Evolutionary conservation across 192 early-diverging fungal species (phyloP).

Genomic region (Coemansia aciculifera): DNA sequence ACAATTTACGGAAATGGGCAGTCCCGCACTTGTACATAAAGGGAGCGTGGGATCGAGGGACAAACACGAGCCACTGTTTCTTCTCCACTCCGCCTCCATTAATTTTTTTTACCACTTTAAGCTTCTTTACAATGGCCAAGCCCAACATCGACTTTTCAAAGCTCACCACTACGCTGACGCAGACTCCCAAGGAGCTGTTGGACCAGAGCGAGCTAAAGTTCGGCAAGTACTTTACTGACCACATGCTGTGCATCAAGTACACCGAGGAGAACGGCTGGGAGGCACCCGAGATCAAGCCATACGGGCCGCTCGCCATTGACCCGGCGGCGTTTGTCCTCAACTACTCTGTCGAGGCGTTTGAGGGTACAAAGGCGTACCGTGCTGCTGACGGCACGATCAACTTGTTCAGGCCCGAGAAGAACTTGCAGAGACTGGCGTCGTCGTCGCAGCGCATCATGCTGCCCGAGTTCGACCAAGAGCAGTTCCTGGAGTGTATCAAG

Average conservation of each 20-base stretch:
- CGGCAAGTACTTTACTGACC: conserved; percentile 90
- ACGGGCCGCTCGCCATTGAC: conserved; percentile 76
- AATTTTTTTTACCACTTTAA: background rate
- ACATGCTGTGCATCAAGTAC: conserved; percentile 92
- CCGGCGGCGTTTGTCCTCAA: conserved; percentile 91
- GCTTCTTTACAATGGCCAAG: conserved; percentile 20
- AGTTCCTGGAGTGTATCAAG: conserved; percentile 85
- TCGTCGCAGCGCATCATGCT: conserved; percentile 86
- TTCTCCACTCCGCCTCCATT: background rate
- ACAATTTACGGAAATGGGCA: background rate
- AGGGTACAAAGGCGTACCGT: conserved; percentile 92
- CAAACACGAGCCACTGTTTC: background rate
- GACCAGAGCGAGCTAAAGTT: conserved; percentile 65
- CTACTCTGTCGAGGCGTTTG: conserved; percentile 93
- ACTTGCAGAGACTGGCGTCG: conserved; percentile 85
- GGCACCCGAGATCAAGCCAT: conserved; percentile 83
- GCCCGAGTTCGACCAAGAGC: conserved; percentile 79
- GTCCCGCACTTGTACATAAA: background rate
- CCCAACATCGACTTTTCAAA: conserved; percentile 47
- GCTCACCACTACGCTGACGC: conserved; percentile 45
- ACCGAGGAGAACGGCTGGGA: conserved; percentile 70
- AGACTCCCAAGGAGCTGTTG: conserved; percentile 28
- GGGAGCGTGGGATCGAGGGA: background rate
- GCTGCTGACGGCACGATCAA: conserved; percentile 84
- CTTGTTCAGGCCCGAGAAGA: conserved; percentile 95